Evolutionary conservation across 73 alveolate species (phyloP), one percentile per base, ranked within the genome.

Genomic region (Breviolum minutum): DNA sequence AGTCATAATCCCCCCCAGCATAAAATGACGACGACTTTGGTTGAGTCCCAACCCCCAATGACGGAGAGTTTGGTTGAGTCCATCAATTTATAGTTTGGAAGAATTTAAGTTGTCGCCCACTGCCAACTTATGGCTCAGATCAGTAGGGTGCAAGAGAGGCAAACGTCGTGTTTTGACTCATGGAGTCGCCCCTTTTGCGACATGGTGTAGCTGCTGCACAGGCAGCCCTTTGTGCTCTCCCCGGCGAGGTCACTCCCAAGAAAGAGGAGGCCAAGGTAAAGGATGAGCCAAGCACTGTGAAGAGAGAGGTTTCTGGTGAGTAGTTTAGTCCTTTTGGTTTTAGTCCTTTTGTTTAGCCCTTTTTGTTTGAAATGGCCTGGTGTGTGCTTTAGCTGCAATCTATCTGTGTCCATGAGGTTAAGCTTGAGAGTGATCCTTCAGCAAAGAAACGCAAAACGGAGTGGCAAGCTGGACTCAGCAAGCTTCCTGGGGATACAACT

Each of bases 401-500:
- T 40, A 40, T 40, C 20, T 24, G n/a, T 19, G n/a, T 24, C 12
- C 83, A 10, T 73, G 83, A 73, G 83, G 83, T 73, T 9, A 73
- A 73, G 83, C 14, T 32, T 73, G 83, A 73, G n/a, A 13, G 1
- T 14, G 40, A 19, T 9, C 83, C n/a, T 24, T 14, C 83, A 14
- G 32, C 63, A 22, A 77, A 77, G 24, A 77, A 77, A 63, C 87
- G 87, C 63, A 77, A 29, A 29, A 27, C 87, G 19, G 87, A 77
- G 87, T 77, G 87, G 87, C 87, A 27, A 29, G 87, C 87, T 26
- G 87, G 29, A 27, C 24, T 77, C n/a, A 77, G 24, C 29, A 77
- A 77, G 29, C 63, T 77, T 26, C 87, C 87, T 13, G 87, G 87
- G 12, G 87, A 77, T 29, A 77, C 87, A 7, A 10, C 87, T 11